Evolutionary conservation across 1,284 basidiomycete genomes (phyloP), one percentile per base, ranked within the genome.

Genomic region (Trametes sp.): DNA sequence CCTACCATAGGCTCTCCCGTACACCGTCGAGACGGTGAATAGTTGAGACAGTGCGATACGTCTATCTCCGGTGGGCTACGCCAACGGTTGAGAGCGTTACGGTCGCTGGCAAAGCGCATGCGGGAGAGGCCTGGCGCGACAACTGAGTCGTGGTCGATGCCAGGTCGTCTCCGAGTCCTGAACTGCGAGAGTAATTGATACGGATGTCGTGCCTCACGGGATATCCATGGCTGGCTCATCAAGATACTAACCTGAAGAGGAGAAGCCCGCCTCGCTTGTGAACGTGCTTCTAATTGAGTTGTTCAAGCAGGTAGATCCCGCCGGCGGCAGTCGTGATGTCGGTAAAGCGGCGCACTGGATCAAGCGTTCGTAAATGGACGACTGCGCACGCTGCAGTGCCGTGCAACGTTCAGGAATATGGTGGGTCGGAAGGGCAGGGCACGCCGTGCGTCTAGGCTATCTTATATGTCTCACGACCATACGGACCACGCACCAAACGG

Each of bases 381-480:
- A 28, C 8, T 2, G 8, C 21, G 45, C 41, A 9, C 19, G 29
- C 19, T 29, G 16, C 31, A 21, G 9, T 35, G 24, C 1, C 4
- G 24, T 24, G n/a, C 19, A 7, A 23, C 31, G 21, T n/a, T 31
- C 29, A 6, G n/a, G 10, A 7, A 14, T 26, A 16, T 28, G 24
- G 45, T 10, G n/a, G 29, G 31, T 13, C 11, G 19, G 48, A n/a
- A 33, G 28, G n/a, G 16, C n/a, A 10, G 13, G 3, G 19, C 16
- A 16, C n/a, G 14, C 11, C 21, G 11, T 36, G 48, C 28, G 29
- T 29, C 11, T 16, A 44, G 16, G 16, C 44, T 26, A 28, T 36
- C 44, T 56, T 48, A 36, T 56, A 56, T 11, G 54, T 48, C 33
- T 36, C 54, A 48, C 54, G 54, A 26, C 44, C 29, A 24, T 9